These are phyloP conservation scores for Quercus tomentella DNA, from an alignment of 331 rosid genomes.

Conservation along the genomic window DNA sequence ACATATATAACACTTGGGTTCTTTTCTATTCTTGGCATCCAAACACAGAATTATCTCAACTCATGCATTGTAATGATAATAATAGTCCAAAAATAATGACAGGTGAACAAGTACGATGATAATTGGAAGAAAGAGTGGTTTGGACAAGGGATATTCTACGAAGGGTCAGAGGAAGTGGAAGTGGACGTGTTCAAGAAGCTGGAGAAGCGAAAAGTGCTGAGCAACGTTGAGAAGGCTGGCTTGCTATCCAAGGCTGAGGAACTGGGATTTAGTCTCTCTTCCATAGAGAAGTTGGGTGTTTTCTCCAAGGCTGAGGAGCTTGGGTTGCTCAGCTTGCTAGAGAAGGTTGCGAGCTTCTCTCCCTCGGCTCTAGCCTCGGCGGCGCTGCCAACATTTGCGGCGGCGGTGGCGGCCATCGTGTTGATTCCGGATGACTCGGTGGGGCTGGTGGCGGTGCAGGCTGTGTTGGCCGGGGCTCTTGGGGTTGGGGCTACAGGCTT, in stretches of 20 bases:
- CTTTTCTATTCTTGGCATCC: not conserved
- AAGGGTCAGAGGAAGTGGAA: constrained; percentile 74
- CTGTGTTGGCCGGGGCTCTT: constrained; percentile 55
- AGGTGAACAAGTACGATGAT: constrained; percentile 84
- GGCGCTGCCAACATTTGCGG: constrained; percentile 59
- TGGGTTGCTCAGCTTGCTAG: constrained; percentile 81
- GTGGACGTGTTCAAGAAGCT: constrained; percentile 93
- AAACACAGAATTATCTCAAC: not conserved
- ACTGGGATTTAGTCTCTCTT: constrained; percentile 76
- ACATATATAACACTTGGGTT: too few species aligned
- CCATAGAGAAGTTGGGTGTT: constrained; percentile 81
- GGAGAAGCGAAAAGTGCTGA: constrained; percentile 74
- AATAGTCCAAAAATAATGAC: not conserved
- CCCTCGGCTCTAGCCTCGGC: constrained; percentile 77
- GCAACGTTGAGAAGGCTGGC: constrained; percentile 86
- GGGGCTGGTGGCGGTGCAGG: constrained; percentile 55
- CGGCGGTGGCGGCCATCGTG: constrained; percentile 55
- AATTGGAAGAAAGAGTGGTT: constrained; percentile 88
- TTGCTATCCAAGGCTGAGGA: constrained; percentile 82
- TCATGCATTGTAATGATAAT: not conserved
- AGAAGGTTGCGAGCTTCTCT: constrained; percentile 41
- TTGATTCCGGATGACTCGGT: constrained; percentile 80
- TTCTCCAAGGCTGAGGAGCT: constrained; percentile 89
- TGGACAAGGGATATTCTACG: constrained; percentile 92
- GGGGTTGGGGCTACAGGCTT: constrained; percentile 66